Base-by-base conservation (phyloP, 1,284 basidiomycete species). In the Apiotrichum domesticum region DNA sequence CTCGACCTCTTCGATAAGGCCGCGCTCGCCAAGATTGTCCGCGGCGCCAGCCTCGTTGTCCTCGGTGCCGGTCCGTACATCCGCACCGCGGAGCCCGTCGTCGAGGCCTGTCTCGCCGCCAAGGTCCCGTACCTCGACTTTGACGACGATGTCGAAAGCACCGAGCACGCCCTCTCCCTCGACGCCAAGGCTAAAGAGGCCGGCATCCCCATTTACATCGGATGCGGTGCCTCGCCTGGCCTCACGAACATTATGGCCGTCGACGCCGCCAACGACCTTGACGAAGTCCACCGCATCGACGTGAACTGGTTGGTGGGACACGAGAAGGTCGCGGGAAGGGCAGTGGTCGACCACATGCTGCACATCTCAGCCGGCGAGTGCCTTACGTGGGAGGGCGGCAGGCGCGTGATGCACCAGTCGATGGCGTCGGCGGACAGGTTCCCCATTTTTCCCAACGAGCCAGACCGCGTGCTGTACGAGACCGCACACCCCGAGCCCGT, bases 101-200 rank as follows among this genome's bases (percentile, higher is more conserved):
- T 46, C 32, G 45, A 46, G 45, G 45, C 32, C 9, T 46, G 45
- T 14, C 4, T 46, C 45, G 45, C 45, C 45, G 45, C 45, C 3
- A 29, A 32, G 4, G 45, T 46, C 6, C 32, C 45, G 32, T 46
- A 46, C 45, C 45, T 46, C 45, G 45, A 46, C 45, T 46, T 46
- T 46, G 45, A 46, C 45, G 45, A 46, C 45, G 45, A 46, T 32
- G 45, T 46, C 14, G 45, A 46, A 32, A 46, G 45, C 45, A 33
- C 45, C 29, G 45, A 46, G 45, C 45, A 71, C 45, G 69, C 71
- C 34, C 72, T 70, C 54, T 75, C 75, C 66, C 67, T 58, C n/a
- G 68, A 55, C 32, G 52, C 70, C 21, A 63, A 67, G 57, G 67
- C 62, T 15, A 69, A 62, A 53, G 69, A 66, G 32, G 66, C 65